These are phyloP conservation scores for Beta corolliflora DNA, from an alignment of 179 eudicot genomes.

Conservation along the genomic window DNA sequence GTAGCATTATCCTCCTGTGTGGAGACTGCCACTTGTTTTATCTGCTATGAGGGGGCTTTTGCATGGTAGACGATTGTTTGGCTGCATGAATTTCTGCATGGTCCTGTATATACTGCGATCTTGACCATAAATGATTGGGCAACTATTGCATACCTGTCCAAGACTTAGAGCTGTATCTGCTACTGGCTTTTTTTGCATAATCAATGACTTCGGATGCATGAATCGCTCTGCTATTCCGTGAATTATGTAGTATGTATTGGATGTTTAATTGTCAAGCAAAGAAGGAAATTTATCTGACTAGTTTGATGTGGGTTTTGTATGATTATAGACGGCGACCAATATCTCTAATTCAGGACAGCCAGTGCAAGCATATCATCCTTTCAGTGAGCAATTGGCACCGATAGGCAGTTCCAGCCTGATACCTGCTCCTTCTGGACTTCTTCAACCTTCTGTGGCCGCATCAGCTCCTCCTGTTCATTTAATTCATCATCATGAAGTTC, in stretches of 20 bases:
- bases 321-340: constrained; percentile 53
- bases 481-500: constrained; percentile 38
- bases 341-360: constrained; percentile 36
- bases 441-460: constrained; percentile 33
- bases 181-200: not conserved
- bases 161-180: not conserved
- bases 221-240: not conserved
- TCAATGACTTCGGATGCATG: not conserved
- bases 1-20: not conserved
- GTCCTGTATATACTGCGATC: not conserved
- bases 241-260: not conserved
- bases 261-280: not conserved
- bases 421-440: constrained; percentile 26
- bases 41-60: not conserved
- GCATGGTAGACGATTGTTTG: not conserved
- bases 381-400: constrained; percentile 29
- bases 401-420: constrained; percentile 15
- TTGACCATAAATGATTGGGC: not conserved
- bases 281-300: not conserved
- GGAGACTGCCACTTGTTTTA: not conserved
- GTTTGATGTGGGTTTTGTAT: constrained; percentile 16
- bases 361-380: constrained; percentile 40
- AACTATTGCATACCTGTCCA: not conserved
- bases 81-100: not conserved
- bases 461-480: constrained; percentile 45